Base-by-base conservation (phyloP, 176 grass and related monocot genomes). In the Oryza brachyantha region DNA sequence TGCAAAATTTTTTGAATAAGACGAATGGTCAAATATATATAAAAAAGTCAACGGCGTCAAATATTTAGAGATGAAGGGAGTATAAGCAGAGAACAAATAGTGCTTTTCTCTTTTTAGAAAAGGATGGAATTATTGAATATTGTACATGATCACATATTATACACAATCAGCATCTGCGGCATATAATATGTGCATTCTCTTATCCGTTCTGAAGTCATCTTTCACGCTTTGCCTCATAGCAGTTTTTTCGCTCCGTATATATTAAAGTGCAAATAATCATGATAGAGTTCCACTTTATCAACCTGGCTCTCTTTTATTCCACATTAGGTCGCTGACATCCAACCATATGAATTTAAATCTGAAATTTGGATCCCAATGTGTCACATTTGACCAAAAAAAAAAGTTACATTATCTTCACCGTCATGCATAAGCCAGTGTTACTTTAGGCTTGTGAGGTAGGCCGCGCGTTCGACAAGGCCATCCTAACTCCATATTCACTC, bases 171-270 rank as follows among this genome's bases (percentile, higher is more conserved):
- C 42, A 57, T 57, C 21, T 57, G 52, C 41, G 32, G 1, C 10
- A 27, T 4, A 10, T 29, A 50, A 45, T 61, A 32, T 36, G 21
- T 13, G 17, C 60, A 29, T 54, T 21, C 17, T 29, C 39, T 34
- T 81, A 36, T 84, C 64, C 64, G 62, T 29, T 40, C 10, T 62
- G n/a, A 84, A 48, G n/a, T 70, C 28, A 61, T 26, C 17, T 77
- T 68, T 14, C 64, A 84, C 45, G 73, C 28, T 57, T 34, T 69
- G 12, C 2, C 8, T 4, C 21, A 37, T 69, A 26, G 28, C 27
- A 36, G 22, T 46, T 61, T 77, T 77, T 77, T 61, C 13, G 36
- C 12, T 60, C 31, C 57, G 3, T 26, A 41, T 39, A n/a, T n/a
- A n/a, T 52, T 48, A 45, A 81, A 42, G 31, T 25, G 45, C 25